A percentile compares a stretch with the other conserved stretches of the same genome.
Evolutionary conservation across 2,329 filamentous ascomycete species (phyloP).

Genomic region (Scedosporium boydii): DNA sequence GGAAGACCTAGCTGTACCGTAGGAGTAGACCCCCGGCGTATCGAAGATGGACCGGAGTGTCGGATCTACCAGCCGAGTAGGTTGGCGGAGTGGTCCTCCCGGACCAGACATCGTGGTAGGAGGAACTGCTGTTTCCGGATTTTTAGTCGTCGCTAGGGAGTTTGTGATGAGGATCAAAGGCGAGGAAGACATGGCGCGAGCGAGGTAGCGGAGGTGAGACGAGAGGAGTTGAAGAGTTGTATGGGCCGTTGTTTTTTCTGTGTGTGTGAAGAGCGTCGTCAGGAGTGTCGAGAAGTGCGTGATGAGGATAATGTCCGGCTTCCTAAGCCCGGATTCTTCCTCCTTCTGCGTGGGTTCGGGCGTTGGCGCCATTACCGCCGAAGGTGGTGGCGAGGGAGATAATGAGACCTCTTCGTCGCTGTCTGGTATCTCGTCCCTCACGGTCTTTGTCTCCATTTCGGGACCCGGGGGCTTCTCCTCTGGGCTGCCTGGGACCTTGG

Average conservation of each 20-base stretch:
- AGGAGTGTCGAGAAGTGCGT: constrained; percentile 45
- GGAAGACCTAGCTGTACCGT: constrained; percentile 14
- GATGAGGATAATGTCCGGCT: constrained; percentile 40
- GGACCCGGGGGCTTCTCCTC: not conserved
- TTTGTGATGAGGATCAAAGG: constrained; percentile 48
- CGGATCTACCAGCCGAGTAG: constrained; percentile 22
- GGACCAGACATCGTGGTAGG: not conserved
- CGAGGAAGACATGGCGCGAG: constrained; percentile 26
- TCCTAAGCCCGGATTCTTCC: not conserved
- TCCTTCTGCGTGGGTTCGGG: not conserved
- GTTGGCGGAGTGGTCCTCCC: not conserved
- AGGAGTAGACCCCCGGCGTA: constrained; percentile 20
- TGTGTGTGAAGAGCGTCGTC: constrained; percentile 39
- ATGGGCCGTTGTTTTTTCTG: constrained; percentile 38
- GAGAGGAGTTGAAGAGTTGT: constrained; percentile 36
- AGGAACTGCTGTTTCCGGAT: not conserved
- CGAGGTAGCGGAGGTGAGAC: constrained; percentile 33
- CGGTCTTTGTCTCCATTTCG: not conserved
- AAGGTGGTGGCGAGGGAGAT: not conserved
- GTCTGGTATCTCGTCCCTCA: constrained; percentile 8
- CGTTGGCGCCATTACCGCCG: not conserved
- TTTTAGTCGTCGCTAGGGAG: constrained; percentile 24
- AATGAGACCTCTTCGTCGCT: constrained; percentile 5
- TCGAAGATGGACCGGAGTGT: constrained; percentile 42
- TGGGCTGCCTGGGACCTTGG: not conserved